Evolutionary conservation across 768 basidiomycete species (phyloP).

Genomic region (Tricholoma bakamatsutake): DNA sequence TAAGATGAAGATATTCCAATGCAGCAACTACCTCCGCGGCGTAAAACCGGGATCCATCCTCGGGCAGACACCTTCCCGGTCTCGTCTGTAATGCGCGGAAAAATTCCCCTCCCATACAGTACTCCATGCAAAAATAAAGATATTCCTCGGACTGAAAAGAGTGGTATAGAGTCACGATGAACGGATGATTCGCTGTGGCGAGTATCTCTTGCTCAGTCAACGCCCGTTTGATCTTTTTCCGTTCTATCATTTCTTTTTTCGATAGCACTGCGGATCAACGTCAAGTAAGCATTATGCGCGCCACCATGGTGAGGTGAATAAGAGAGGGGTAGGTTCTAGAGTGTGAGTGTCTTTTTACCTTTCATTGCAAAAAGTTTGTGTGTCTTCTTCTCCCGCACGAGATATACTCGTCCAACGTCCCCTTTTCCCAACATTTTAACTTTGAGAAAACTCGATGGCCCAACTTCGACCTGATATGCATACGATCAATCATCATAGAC

Average conservation of each 20-base stretch:
- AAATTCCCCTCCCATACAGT: slow-evolving; percentile 99
- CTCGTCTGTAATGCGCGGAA: slow-evolving; percentile 95
- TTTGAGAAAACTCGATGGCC: slow-evolving; percentile 92
- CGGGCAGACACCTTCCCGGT: slow-evolving; percentile 93
- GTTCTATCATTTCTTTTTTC: slow-evolving; percentile 99
- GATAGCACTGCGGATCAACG: slow-evolving; percentile 71
- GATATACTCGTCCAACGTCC: slow-evolving; percentile 97
- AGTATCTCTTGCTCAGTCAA: slow-evolving; percentile 98
- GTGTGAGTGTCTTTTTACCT: slow-evolving; percentile 50
- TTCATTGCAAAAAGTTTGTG: slow-evolving; percentile 98
- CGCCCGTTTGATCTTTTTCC: slow-evolving; percentile 99
- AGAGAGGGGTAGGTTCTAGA: slow-evolving; percentile 9
- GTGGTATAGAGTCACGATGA: slow-evolving; percentile 98
- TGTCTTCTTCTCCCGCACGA: slow-evolving; percentile 97
- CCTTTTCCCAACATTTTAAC: slow-evolving; percentile 98
- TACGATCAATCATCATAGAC: slow-evolving; percentile 9
- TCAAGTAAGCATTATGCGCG: slow-evolving; percentile 28
- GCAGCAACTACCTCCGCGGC: slow-evolving; percentile 98
- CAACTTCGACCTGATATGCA: slow-evolving; percentile 74
- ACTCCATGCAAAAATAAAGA: slow-evolving; percentile 99
- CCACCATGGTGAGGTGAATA: slow-evolving; percentile 21
- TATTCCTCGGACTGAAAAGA: slow-evolving; percentile 98
- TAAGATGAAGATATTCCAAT: slow-evolving; percentile 96
- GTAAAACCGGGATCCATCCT: slow-evolving; percentile 95
- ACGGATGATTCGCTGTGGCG: slow-evolving; percentile 97